Evolutionary conservation across 2,329 filamentous ascomycete species (phyloP).

Genomic region (Beauveria medogensis): DNA sequence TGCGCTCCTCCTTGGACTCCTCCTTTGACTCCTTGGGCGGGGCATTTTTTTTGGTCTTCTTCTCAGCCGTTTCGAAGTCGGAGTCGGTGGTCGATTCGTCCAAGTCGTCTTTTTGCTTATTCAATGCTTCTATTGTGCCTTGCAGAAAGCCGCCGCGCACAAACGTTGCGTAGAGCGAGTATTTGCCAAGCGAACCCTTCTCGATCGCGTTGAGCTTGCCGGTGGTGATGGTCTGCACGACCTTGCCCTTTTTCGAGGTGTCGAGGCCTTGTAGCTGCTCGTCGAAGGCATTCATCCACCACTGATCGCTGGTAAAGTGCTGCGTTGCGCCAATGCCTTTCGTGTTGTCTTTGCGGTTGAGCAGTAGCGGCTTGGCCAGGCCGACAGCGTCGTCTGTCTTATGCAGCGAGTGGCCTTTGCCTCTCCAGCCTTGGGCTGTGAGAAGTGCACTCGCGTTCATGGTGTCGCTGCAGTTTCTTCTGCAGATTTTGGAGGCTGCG

Average conservation of each 20-base stretch:
- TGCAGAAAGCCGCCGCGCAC: slow-evolving; percentile 71
- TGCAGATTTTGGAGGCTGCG: not conserved
- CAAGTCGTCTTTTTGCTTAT: slow-evolving; percentile 14
- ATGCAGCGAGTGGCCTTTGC: slow-evolving; percentile 81
- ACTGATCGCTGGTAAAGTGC: slow-evolving; percentile 67
- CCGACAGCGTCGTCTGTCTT: slow-evolving; percentile 63
- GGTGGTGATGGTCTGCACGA: slow-evolving; percentile 47
- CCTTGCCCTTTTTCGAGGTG: slow-evolving; percentile 46
- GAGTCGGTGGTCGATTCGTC: slow-evolving; percentile 14
- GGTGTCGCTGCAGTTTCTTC: not conserved
- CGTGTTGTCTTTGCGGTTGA: slow-evolving; percentile 74
- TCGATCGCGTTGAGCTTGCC: slow-evolving; percentile 50
- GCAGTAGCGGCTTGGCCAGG: slow-evolving; percentile 72
- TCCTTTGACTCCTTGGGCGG: slow-evolving; percentile 31
- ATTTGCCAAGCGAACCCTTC: slow-evolving; percentile 43
- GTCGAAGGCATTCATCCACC: slow-evolving; percentile 96
- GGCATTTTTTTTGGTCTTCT: slow-evolving; percentile 18
- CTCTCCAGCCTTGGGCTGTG: slow-evolving; percentile 81
- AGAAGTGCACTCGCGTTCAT: slow-evolving; percentile 87
- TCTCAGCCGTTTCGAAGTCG: slow-evolving; percentile 19
- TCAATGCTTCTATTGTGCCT: slow-evolving; percentile 50
- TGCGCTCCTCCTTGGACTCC: slow-evolving; percentile 34
- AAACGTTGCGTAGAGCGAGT: slow-evolving; percentile 74
- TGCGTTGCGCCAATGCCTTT: slow-evolving; percentile 73
- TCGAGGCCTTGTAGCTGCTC: slow-evolving; percentile 77